Evolutionary conservation across 1,139 yeast genomes (phyloP).

Genomic region (Suhomyces terraborum): DNA sequence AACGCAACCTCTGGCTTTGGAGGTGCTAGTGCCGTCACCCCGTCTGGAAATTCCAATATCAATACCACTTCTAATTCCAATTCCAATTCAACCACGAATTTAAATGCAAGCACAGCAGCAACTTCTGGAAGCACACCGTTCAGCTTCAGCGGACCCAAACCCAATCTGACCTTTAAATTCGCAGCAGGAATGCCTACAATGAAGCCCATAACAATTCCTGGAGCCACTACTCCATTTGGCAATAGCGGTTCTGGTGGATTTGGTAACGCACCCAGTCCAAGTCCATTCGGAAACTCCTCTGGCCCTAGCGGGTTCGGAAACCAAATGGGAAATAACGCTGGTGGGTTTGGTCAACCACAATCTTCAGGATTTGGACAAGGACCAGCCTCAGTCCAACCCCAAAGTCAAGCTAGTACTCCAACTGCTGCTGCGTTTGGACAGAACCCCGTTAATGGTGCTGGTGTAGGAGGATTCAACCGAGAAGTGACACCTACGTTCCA

Average conservation of each 20-base stretch:
- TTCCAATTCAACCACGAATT: too few relatives aligned
- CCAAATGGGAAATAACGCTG: background rate
- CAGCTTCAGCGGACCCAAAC: constrained; percentile 7
- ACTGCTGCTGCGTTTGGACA: constrained; percentile 3
- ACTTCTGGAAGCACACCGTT: constrained; percentile 11
- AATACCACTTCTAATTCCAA: too few relatives aligned
- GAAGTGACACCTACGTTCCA: constrained; percentile 16
- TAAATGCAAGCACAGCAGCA: too few relatives aligned
- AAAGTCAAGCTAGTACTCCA: background rate
- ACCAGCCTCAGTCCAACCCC: background rate
- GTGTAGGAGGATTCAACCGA: constrained; percentile 9
- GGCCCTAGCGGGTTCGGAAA: background rate
- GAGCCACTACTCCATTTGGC: constrained; percentile 3
- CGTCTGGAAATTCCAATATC: too few relatives aligned
- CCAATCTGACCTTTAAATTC: constrained; percentile 15
- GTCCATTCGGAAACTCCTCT: background rate
- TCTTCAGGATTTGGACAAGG: constrained; percentile 4
- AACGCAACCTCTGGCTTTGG: constrained; percentile 17
- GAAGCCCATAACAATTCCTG: constrained; percentile 7
- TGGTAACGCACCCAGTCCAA: constrained; percentile 2
- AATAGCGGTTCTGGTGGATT: constrained; percentile 2
- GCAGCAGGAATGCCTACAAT: constrained; percentile 15
- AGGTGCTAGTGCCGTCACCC: constrained; percentile 9
- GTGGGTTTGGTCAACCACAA: constrained; percentile 5
- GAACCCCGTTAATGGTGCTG: too few relatives aligned